phyloP scores from a whole-genome alignment of 306 rosid genomes.

The Mimosa pudica region DNA sequence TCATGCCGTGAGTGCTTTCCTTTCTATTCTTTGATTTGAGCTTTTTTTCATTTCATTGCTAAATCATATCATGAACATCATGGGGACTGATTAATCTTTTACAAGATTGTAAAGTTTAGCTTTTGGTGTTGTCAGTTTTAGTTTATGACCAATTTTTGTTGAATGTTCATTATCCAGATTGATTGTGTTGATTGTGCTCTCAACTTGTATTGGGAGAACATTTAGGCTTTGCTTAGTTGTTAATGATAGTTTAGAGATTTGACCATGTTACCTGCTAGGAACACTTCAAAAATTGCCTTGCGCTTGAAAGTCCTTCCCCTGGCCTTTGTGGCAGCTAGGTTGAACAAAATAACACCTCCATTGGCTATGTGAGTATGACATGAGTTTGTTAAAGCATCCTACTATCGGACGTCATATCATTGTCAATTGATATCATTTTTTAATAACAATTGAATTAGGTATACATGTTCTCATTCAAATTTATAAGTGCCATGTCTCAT shows the following conservation, averaged over 20 bases:
- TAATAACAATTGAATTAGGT: neutral
- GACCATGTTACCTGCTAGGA: neutral
- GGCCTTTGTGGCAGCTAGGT: conserved; percentile 3
- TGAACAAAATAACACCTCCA: conserved; percentile 7
- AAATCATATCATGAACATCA: conserved; percentile 7
- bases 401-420: conserved; percentile 25
- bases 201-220: conserved; percentile 1
- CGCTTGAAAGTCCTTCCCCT: neutral
- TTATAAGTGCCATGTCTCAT: conserved; percentile 9
- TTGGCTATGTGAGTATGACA: conserved; percentile 76
- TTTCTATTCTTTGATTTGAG: conserved; percentile 10
- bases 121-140: conserved; percentile 21
- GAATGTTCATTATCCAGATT: neutral
- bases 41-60: conserved; percentile 17
- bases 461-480: conserved; percentile 8
- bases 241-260: neutral
- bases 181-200: conserved; percentile 22
- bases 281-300: neutral
- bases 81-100: conserved; percentile 14
- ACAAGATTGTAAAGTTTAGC: neutral
- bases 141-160: conserved; percentile 3
- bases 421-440: conserved; percentile 19
- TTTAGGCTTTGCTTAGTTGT: conserved; percentile 16
- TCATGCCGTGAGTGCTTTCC: conserved; percentile 79
- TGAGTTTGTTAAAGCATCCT: conserved; percentile 18